phyloP scores from a whole-genome alignment of 768 basidiomycete genomes.

The Lactarius sp. region DNA sequence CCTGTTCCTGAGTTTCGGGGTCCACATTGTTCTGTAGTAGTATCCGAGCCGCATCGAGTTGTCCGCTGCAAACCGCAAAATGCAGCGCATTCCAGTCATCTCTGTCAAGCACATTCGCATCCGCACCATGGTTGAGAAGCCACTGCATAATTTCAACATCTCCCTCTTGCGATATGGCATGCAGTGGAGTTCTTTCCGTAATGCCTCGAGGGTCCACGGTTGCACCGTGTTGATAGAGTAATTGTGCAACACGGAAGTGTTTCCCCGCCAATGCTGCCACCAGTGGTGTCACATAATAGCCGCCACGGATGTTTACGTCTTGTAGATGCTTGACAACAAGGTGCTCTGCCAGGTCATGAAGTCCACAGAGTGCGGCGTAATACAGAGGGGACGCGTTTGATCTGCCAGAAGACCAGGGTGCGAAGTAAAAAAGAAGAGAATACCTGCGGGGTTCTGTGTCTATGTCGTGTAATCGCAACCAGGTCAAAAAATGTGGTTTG shows the following conservation, averaged over 20 bases:
- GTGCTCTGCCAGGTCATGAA: not conserved
- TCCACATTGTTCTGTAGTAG: not conserved
- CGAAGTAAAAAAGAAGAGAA: not conserved
- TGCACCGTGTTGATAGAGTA: not conserved
- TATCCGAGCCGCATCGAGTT: not conserved
- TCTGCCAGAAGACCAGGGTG: not conserved
- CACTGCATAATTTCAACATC: not conserved
- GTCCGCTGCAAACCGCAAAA: not conserved
- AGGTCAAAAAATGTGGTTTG: not conserved
- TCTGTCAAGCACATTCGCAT: not conserved
- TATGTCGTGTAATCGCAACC: not conserved
- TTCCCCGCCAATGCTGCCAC: not conserved
- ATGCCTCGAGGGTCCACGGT: not conserved
- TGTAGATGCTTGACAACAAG: not conserved
- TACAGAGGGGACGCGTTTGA: not conserved
- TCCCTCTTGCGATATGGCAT: not conserved
- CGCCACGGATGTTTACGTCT: not conserved
- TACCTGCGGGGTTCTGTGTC: not conserved
- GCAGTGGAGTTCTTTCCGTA: not conserved
- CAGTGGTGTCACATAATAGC: not conserved
- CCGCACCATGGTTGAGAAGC: not conserved
- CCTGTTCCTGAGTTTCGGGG: slow-evolving; percentile 26
- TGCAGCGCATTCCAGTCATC: not conserved
- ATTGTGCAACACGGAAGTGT: not conserved
- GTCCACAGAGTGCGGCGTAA: not conserved